Evolutionary conservation across 148 eudicot genomes (phyloP), one percentile per base, ranked within the genome.

Genomic region (Chenopodium formosanum): DNA sequence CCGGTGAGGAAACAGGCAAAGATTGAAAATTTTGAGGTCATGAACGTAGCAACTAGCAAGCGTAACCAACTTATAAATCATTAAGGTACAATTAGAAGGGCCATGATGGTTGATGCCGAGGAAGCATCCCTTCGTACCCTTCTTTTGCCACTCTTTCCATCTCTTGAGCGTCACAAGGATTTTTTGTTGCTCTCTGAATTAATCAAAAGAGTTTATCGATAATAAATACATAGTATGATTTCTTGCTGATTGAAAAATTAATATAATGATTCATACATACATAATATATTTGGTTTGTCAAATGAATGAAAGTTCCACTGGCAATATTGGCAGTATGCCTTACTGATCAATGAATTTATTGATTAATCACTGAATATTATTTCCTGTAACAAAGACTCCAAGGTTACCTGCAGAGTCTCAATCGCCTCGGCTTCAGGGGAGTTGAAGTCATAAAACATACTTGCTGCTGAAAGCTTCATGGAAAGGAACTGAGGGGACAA

Each of bases 391-490:
- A 37, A 9, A 50, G 3, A 25, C 4, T 12, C 40, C 52, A 5
- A 14, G 10, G 37, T 75, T 32, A 93, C 98, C 89, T 88, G 94
- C 52, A 90, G 70, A 53, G 93, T 70, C 50, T 88, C 97, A 52
- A 89, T 74, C 3, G 89, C 89, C 77, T 94, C 98, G 29, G 92
- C 89, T 74, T 94, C 97, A 31, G 97, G 86, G 40, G 97, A 92
- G 84, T 94, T 92, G 91, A 91, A 94, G 83, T 94, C 97, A 64
- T 91, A 91, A 77, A 85, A 91, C 85, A 92, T 82, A 90, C 98
- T 94, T 68, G 98, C 98, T 29, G 98, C 98, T 74, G 98, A 91
- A 66, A 94, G 93, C 88, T 92, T 94, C 98, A 94, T 91, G 9
- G 98, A 94, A 1, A 94, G 93, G 82, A 94, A 94, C 98, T 94